These are phyloP conservation scores for Ogataea pini DNA, from an alignment of 805 yeast species.

Conservation along the genomic window DNA sequence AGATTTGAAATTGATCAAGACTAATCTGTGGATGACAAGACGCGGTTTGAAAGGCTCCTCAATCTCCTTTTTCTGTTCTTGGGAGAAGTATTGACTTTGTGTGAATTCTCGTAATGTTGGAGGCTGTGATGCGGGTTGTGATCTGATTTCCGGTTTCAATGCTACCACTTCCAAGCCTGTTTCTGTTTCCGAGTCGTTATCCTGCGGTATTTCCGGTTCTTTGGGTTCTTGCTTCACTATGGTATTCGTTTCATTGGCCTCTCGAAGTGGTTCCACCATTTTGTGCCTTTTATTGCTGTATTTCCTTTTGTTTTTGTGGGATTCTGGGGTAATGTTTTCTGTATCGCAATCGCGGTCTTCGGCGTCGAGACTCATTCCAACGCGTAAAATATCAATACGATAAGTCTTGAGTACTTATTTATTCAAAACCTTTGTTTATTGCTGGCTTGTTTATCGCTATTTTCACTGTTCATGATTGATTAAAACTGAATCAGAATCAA, in stretches of 20 bases:
- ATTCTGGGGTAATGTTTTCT: slow-evolving; percentile 4
- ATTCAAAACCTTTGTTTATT: too few species aligned
- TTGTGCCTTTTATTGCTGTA: neutral
- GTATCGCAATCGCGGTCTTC: slow-evolving; percentile 6
- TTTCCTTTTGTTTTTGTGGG: neutral
- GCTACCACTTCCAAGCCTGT: slow-evolving; percentile 15
- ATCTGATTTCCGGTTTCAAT: slow-evolving; percentile 11
- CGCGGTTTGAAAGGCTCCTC: slow-evolving; percentile 40
- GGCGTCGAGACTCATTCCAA: slow-evolving; percentile 5
- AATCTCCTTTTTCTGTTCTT: slow-evolving; percentile 13
- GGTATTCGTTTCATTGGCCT: neutral
- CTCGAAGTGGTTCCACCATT: slow-evolving; percentile 8
- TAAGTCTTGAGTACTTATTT: too few species aligned
- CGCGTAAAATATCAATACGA: too few species aligned
- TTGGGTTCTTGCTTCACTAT: neutral
- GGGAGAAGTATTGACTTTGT: slow-evolving; percentile 11
- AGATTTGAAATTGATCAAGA: slow-evolving; percentile 85
- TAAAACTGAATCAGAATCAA: slow-evolving; percentile 6
- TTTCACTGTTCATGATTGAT: neutral
- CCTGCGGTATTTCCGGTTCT: neutral
- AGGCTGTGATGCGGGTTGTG: neutral
- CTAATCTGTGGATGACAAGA: slow-evolving; percentile 71
- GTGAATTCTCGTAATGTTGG: neutral
- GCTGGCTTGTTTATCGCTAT: too few species aligned
- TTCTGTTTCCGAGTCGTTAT: neutral